Percentiles rank a stretch among this genome's conserved stretches.
These are phyloP conservation scores for Penicillium sp. DNA, from an alignment of 2,329 filamentous ascomycete genomes.

Conservation along the genomic window DNA sequence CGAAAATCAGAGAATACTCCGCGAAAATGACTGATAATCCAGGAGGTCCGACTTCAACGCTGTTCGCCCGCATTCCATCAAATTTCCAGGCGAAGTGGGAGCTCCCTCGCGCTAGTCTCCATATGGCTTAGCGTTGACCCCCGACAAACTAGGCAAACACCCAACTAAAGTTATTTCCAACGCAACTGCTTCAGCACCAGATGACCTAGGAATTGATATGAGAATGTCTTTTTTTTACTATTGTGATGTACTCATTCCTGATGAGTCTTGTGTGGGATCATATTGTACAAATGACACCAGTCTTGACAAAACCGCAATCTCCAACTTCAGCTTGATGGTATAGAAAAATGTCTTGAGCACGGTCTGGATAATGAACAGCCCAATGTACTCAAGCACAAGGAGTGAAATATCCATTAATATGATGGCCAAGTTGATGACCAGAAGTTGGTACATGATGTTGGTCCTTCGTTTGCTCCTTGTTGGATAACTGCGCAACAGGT, in stretches of 20 bases:
- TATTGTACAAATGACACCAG: slow-evolving; percentile 5
- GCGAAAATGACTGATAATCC: slow-evolving; percentile 19
- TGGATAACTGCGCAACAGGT: slow-evolving; percentile 8
- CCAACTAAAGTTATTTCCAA: not conserved
- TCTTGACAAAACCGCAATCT: slow-evolving; percentile 7
- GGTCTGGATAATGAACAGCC: slow-evolving; percentile 8
- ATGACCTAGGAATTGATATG: no score
- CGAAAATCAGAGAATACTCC: slow-evolving; percentile 17
- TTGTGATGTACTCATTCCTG: not conserved
- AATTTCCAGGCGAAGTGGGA: slow-evolving; percentile 47
- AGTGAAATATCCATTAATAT: slow-evolving; percentile 17
- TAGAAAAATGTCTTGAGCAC: slow-evolving; percentile 14
- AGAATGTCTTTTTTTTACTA: not conserved
- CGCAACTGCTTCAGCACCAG: not conserved
- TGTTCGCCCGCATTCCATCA: slow-evolving; percentile 34
- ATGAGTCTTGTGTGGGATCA: not conserved
- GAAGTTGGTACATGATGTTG: slow-evolving; percentile 15
- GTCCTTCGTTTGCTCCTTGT: slow-evolving; percentile 4
- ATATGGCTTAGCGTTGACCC: slow-evolving; percentile 23
- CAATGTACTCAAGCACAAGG: slow-evolving; percentile 7
- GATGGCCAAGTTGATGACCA: slow-evolving; percentile 12
- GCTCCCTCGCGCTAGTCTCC: slow-evolving; percentile 37
- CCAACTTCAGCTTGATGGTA: slow-evolving; percentile 15
- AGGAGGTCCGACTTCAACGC: slow-evolving; percentile 29
- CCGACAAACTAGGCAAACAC: slow-evolving; percentile 27